Base-by-base conservation (phyloP, 1,139 yeast species). In the Debaryomycetaceae sp. region DNA sequence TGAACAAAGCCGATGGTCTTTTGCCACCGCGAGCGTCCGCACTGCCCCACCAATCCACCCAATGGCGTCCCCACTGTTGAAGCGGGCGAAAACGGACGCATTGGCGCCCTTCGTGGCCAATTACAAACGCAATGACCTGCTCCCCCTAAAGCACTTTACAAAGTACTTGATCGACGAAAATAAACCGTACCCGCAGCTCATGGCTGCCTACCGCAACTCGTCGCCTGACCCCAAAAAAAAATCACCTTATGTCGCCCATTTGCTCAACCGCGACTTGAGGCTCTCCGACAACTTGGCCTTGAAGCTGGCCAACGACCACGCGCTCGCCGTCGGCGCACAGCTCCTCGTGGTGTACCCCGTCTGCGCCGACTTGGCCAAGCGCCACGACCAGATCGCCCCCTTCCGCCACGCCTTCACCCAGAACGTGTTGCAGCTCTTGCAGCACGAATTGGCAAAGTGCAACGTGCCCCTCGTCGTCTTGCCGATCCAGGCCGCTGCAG, bases 381-480 rank as follows among this genome's bases (percentile, higher is more conserved):
- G 59, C 11, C 77, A 71, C 37, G 42, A 54, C 13, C 16, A 13
- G 7, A 57, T 58, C 13, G 56, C 73, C 26, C 52, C 62, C 0
- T 59, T 60, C 43, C 68, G 68, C 32, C 42, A 59, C 25, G 50
- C 55, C 28, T 60, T 65, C 34, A 53, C 58, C 31, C 34, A 51
- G 28, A 49, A 56, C 25, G 50, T 62, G 4, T 37, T 71, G 24
- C 33, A 39, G 7, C 30, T 39, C 10, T 43, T 70, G 30, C 44
- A 52, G 24, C 24, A 40, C 4, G 49, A 51, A 16, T 47, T 69
- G 30, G 32, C 36, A 3, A 31, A 47, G 15, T 36, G 51, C 28
- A 55, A 59, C 16, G 58, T 71, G n/a, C 69, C 71, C 1, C 44
- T 71, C 26, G 51, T 52, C 14, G 40, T 62, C 8, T 38, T 63